Evolutionary conservation across 345 rosid genomes (phyloP).

Genomic region (Arabis alpina): DNA sequence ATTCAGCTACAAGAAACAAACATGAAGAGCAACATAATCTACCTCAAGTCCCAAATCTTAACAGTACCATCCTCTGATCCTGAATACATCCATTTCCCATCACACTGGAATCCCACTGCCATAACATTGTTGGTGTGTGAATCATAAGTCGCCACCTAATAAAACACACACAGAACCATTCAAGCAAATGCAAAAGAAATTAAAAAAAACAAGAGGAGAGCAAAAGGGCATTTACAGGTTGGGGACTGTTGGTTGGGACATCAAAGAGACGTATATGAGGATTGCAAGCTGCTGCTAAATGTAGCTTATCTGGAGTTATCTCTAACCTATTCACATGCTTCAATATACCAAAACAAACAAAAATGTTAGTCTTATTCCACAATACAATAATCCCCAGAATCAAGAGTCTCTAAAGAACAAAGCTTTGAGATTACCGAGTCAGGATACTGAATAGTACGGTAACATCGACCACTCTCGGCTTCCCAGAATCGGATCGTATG

Average conservation of each 20-base stretch:
- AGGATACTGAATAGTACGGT: constrained; percentile 89
- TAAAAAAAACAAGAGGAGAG: neutral
- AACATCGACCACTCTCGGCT: constrained; percentile 93
- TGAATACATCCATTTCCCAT: constrained; percentile 99
- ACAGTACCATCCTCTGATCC: constrained; percentile 99
- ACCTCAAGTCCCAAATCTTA: constrained; percentile 98
- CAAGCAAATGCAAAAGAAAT: constrained; percentile 12
- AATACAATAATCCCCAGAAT: neutral
- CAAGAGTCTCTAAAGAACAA: neutral
- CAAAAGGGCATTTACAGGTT: constrained; percentile 55
- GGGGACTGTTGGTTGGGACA: constrained; percentile 74
- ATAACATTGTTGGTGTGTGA: constrained; percentile 94
- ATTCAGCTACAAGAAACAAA: neutral
- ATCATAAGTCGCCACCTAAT: constrained; percentile 87
- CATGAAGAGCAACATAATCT: neutral
- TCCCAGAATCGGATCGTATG: constrained; percentile 94
- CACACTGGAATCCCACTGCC: constrained; percentile 98
- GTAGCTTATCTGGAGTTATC: constrained; percentile 87
- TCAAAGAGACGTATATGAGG: constrained; percentile 92
- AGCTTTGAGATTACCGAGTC: constrained; percentile 58
- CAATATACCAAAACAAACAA: constrained; percentile 12
- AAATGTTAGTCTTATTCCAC: neutral
- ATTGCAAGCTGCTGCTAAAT: constrained; percentile 91
- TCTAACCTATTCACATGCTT: constrained; percentile 95
- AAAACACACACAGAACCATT: constrained; percentile 1